Evolutionary conservation across 495 filamentous ascomycete genomes (phyloP), one percentile per base, ranked within the genome.

Genomic region (Penicillium soppii): DNA sequence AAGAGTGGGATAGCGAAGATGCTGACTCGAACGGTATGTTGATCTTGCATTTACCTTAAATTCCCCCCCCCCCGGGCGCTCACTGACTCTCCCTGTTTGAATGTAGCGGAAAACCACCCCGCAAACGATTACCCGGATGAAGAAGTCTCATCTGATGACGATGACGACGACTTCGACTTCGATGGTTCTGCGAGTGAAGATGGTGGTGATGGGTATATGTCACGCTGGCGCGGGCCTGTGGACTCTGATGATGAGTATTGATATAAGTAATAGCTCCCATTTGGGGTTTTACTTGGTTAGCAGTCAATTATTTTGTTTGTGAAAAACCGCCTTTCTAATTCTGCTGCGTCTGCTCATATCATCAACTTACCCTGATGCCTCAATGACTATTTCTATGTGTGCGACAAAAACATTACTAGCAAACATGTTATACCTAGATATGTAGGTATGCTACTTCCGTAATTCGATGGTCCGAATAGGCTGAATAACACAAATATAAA

Each of bases 81-180:
- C 23, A 10, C 33, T 44, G 25, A 40, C 35, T 12, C 20, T n/a
- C n/a, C n/a, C n/a, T 30, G 50, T 58, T 35, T 26, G 38, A 48
- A 22, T 46, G n/a, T n/a, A 81, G 83, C 83, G 13, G 84, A 87
- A 56, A 79, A 83, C 53, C 82, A 79, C 58, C 82, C 84, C 40
- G 82, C 76, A 45, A 84, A 84, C 50, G 84, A 87, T 50, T 87
- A 87, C 53, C 84, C 84, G 0, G 84, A 87, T 43, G 83, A 87
- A 42, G 84, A 87, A 45, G 57, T 84, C 5, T 78, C 57, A 9
- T 79, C 76, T 16, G 81, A 83, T 42, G 78, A 84, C 27, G 82
- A 85, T 48, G 78, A 46, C 7, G 43, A 46, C 7, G 43, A 81
- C 20, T 83, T 67, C 50, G 78, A 81, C 54, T 65, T 71, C 36